These are phyloP conservation scores for Kernera saxatilis DNA, from an alignment of 345 rosid genomes.

Conservation along the genomic window DNA sequence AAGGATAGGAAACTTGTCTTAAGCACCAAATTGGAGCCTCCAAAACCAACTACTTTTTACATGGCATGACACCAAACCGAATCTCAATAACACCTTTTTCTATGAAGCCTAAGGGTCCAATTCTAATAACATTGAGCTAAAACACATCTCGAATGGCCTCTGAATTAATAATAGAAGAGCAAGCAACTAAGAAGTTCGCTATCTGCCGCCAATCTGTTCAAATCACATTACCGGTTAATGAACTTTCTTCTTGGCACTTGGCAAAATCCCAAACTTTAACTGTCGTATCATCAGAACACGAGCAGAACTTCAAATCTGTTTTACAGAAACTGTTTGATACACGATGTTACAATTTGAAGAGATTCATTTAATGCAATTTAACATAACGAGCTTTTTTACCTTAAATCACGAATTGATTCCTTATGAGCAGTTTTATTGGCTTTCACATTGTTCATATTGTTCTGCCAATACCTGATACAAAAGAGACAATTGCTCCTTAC, in stretches of 20 bases:
- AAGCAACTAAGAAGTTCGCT: not conserved
- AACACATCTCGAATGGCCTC: not conserved
- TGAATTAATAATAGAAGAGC: not conserved
- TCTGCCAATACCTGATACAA: conserved; percentile 88
- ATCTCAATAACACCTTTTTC: not conserved
- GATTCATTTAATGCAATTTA: not conserved
- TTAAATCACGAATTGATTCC: conserved; percentile 86
- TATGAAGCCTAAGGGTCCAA: not conserved
- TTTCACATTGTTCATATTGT: conserved; percentile 96
- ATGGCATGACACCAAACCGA: not conserved
- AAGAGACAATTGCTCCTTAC: not conserved
- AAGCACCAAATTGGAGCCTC: not conserved
- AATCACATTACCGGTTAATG: conserved; percentile 84
- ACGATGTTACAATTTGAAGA: conserved; percentile 13
- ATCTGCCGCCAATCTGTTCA: conserved; percentile 4
- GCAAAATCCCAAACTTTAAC: conserved; percentile 99
- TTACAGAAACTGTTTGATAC: conserved; percentile 75
- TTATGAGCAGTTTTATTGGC: conserved; percentile 93
- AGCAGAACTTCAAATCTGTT: conserved; percentile 97
- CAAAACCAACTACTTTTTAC: not conserved
- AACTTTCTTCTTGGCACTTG: conserved; percentile 84
- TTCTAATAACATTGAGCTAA: conserved; percentile 1
- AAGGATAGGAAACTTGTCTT: not conserved
- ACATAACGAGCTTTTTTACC: conserved; percentile 38
- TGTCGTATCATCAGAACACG: conserved; percentile 96